These are phyloP conservation scores for Fraxinus sp. DNA, from an alignment of 305 asterid species.

Conservation along the genomic window DNA sequence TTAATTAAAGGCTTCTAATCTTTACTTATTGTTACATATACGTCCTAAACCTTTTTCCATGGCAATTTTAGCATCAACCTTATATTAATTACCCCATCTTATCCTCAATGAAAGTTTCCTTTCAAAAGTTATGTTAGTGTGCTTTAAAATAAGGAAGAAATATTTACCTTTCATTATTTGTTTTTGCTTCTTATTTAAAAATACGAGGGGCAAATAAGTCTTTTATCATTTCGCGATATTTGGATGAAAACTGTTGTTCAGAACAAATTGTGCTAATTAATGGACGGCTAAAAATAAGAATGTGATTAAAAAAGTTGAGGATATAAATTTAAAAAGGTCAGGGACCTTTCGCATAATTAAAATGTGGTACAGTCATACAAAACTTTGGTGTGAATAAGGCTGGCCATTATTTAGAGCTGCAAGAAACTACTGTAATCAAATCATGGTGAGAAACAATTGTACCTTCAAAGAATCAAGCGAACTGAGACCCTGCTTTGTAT, in stretches of 20 bases:
- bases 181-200: neutral
- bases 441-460: neutral
- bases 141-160: neutral
- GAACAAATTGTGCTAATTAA: neutral
- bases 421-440: neutral
- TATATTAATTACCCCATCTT: neutral
- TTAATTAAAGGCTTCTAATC: neutral
- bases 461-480: slow-evolving; percentile 66
- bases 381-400: neutral
- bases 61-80: neutral
- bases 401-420: neutral
- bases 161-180: neutral
- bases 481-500: slow-evolving; percentile 40
- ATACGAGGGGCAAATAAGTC: neutral
- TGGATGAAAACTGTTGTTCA: neutral
- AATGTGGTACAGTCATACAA: neutral
- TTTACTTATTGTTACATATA: neutral
- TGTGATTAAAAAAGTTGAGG: neutral
- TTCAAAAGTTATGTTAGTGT: neutral
- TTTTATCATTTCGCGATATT: neutral
- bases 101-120: neutral
- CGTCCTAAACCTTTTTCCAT: neutral
- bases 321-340: neutral
- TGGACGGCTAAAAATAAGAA: neutral
- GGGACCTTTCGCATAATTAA: neutral